Evolutionary conservation across 192 early-diverging fungal genomes (phyloP).

Genomic region (Gonapodya prolifera): DNA sequence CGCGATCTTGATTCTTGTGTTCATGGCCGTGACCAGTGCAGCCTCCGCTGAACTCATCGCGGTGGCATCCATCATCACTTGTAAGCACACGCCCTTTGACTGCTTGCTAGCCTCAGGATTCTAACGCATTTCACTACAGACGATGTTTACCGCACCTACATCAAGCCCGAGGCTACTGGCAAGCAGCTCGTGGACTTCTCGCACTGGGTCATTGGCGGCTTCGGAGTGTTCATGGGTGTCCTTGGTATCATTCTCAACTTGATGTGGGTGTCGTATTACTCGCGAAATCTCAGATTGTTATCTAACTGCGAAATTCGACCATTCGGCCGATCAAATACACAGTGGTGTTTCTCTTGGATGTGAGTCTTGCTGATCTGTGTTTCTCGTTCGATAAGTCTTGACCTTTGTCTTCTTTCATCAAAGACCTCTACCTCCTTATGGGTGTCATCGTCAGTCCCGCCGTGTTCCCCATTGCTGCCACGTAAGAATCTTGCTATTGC

Average conservation of each 20-base stretch:
- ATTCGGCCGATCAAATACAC: too few species aligned
- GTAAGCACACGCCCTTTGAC: neutral
- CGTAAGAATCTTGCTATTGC: conserved; percentile 5
- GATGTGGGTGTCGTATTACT: conserved; percentile 12
- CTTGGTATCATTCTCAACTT: conserved; percentile 43
- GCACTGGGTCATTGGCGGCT: conserved; percentile 29
- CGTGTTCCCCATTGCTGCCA: conserved; percentile 49
- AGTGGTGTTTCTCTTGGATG: conserved; percentile 52
- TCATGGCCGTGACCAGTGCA: conserved; percentile 69
- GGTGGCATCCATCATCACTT: conserved; percentile 58
- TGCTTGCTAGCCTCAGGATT: neutral
- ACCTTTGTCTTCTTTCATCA: too few species aligned
- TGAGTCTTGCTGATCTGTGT: conserved; percentile 28
- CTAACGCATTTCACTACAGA: conserved; percentile 9
- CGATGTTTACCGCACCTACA: conserved; percentile 58
- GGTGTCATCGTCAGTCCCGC: conserved; percentile 52
- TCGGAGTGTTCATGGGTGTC: conserved; percentile 59
- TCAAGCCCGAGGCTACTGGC: conserved; percentile 50
- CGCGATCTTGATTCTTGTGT: conserved; percentile 50
- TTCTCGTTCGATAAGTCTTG: too few species aligned
- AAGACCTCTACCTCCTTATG: conserved; percentile 25
- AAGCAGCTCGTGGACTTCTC: conserved; percentile 41
- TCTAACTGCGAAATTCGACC: neutral
- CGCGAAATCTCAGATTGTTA: neutral
- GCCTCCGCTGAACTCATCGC: conserved; percentile 62